A percentile compares a stretch with the other conserved stretches of the same genome.
Conservation (phyloP, 495 filamentous ascomycete species). For the Neurospora discreta region DNA sequence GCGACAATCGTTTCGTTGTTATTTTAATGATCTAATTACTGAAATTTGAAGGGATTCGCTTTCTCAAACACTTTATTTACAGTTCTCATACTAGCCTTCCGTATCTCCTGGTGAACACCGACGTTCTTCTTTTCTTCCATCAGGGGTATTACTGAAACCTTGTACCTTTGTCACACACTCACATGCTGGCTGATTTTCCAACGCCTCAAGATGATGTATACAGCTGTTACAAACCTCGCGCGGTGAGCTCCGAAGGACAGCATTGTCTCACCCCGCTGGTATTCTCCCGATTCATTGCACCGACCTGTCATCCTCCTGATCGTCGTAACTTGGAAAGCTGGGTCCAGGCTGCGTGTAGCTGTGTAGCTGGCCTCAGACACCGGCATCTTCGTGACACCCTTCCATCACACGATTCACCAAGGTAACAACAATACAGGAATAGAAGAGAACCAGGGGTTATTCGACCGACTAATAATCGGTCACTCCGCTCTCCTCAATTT, state of each 20-base stretch:
- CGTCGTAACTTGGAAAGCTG: background rate
- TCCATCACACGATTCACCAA: background rate
- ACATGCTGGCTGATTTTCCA: background rate
- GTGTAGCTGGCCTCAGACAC: background rate
- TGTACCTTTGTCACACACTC: background rate
- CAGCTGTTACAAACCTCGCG: background rate
- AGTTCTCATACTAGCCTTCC: background rate
- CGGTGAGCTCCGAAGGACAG: background rate
- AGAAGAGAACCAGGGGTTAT: background rate
- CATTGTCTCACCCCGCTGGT: background rate
- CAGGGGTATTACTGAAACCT: background rate
- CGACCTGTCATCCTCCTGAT: background rate
- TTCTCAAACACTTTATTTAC: background rate
- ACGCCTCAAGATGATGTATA: background rate
- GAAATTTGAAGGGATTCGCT: background rate
- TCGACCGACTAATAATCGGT: background rate
- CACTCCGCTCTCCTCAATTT: background rate
- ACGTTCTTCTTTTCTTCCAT: background rate
- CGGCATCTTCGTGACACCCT: background rate
- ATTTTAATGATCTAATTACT: background rate
- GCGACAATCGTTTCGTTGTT: background rate
- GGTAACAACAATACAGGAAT: background rate
- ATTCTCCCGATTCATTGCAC: background rate
- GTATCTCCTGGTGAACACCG: background rate
- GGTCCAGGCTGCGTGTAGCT: background rate